Percentiles rank a stretch among this genome's conserved stretches.
phyloP scores from a whole-genome alignment of 352 stramenopile species.

The Globisporangium takayamanum region DNA sequence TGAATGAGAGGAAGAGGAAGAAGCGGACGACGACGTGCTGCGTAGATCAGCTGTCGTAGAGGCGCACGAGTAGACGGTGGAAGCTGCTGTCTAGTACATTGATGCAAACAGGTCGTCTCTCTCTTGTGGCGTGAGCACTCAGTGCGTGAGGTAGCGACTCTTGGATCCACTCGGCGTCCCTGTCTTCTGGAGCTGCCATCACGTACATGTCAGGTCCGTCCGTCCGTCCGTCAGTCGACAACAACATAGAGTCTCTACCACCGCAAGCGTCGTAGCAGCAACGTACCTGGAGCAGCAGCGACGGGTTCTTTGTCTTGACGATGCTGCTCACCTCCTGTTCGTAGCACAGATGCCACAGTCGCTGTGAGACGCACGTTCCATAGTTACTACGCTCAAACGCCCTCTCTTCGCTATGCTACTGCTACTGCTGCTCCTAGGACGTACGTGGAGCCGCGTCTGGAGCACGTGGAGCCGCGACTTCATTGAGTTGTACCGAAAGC shows the following conservation, averaged over 20 bases:
- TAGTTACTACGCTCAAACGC: too few relatives aligned
- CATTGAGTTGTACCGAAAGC: slow-evolving; percentile 93
- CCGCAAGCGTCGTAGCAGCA: not conserved
- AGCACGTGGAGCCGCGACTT: slow-evolving; percentile 89
- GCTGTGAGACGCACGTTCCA: too few relatives aligned
- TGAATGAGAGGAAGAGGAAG: too few relatives aligned
- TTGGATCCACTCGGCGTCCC: slow-evolving; percentile 31
- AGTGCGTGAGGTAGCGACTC: slow-evolving; percentile 63
- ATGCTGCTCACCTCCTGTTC: slow-evolving; percentile 90
- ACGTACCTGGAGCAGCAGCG: slow-evolving; percentile 85
- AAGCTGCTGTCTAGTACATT: not conserved
- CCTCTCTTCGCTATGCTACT: too few relatives aligned
- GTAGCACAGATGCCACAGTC: not conserved
- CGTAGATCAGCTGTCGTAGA: too few relatives aligned
- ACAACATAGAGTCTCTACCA: not conserved
- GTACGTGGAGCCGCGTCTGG: slow-evolving; percentile 85
- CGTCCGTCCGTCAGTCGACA: not conserved
- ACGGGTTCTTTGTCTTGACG: slow-evolving; percentile 94
- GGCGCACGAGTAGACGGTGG: too few relatives aligned
- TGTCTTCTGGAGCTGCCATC: slow-evolving; percentile 55
- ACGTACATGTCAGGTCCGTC: not conserved
- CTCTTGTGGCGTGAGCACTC: slow-evolving; percentile 6
- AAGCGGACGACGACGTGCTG: too few relatives aligned
- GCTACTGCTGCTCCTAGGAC: slow-evolving; percentile 1
- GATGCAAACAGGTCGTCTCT: not conserved